Base-by-base conservation (phyloP, 345 rosid genomes). In the Arabidopsis arenosa region DNA sequence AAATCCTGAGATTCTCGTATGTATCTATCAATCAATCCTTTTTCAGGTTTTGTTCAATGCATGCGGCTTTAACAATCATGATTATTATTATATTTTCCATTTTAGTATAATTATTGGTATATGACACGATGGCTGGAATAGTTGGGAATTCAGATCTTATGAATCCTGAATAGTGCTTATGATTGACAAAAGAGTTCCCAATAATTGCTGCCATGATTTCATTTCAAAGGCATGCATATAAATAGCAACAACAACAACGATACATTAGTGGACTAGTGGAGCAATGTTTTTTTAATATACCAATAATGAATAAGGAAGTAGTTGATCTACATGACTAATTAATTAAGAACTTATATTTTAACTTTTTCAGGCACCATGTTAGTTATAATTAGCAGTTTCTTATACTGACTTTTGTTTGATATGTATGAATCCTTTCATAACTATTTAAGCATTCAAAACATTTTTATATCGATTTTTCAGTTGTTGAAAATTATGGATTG, bases 121-220 rank as follows among this genome's bases (percentile, higher is more conserved):
- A 59, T 58, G 76, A 76, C 55, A 68, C 66, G 68, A 71, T 77
- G 63, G 47, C 73, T 33, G 40, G 11, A 71, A 65, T 65, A 64
- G 62, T 64, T 69, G 58, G 63, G 57, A 68, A 39, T 61, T 62
- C 59, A 77, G 75, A 63, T 76, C 63, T 68, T 33, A 77, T 64
- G 62, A 66, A 65, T 56, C 66, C 28, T 71, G 21, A 77, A 70
- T 71, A 70, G 80, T 71, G 76, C 67, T 64, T 77, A 71, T 71
- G 76, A 77, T 71, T 71, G 76, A 77, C 80, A 71, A 71, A 65
- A 64, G 80, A 48, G 66, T 43, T 72, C 61, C 41, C n/a, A 77
- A 77, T 72, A 65, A 77, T 65, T 71, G 73, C 39, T 28, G 61
- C 48, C 52, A 58, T 77, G 68, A 71, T 65, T 57, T 65, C 37